phyloP scores from a whole-genome alignment of 768 basidiomycete species.

The Pleurotus tuoliensis region DNA sequence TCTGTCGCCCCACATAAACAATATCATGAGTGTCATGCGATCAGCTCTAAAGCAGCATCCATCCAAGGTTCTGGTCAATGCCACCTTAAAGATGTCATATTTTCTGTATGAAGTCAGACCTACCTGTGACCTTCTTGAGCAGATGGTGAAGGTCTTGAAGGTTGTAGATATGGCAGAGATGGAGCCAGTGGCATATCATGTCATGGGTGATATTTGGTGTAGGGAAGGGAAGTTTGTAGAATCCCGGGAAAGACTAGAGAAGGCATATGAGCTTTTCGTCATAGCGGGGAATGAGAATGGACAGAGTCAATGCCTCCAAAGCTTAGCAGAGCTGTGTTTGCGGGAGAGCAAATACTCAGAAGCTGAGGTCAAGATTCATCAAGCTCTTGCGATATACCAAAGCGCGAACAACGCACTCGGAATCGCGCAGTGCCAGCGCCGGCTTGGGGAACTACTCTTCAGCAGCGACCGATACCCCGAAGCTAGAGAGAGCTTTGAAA shows the following conservation, averaged over 20 bases:
- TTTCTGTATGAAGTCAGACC: conserved; percentile 7
- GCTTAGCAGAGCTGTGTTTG: conserved; percentile 2
- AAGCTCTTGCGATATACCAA: conserved; percentile 9
- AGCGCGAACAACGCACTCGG: conserved; percentile 5
- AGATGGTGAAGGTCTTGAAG: conserved; percentile 2
- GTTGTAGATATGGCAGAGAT: conserved; percentile 5
- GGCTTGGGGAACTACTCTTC: neutral
- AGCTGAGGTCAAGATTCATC: neutral
- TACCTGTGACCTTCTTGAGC: conserved; percentile 4
- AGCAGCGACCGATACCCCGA: neutral
- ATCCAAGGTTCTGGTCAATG: conserved; percentile 3
- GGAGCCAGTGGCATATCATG: conserved; percentile 6
- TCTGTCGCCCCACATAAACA: conserved; percentile 6
- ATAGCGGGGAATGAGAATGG: neutral
- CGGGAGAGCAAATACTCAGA: conserved; percentile 6
- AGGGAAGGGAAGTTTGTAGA: conserved; percentile 8
- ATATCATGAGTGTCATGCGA: conserved; percentile 5
- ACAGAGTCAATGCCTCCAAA: conserved; percentile 3
- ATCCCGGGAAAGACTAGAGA: conserved; percentile 16
- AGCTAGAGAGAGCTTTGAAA: neutral
- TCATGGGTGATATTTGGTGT: conserved; percentile 8
- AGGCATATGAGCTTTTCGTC: conserved; percentile 11
- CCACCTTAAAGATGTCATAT: conserved; percentile 5
- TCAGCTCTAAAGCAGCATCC: neutral
- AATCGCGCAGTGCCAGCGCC: conserved; percentile 9